Conservation (phyloP, 148 eudicot species). For the Polygonum aviculare region DNA sequence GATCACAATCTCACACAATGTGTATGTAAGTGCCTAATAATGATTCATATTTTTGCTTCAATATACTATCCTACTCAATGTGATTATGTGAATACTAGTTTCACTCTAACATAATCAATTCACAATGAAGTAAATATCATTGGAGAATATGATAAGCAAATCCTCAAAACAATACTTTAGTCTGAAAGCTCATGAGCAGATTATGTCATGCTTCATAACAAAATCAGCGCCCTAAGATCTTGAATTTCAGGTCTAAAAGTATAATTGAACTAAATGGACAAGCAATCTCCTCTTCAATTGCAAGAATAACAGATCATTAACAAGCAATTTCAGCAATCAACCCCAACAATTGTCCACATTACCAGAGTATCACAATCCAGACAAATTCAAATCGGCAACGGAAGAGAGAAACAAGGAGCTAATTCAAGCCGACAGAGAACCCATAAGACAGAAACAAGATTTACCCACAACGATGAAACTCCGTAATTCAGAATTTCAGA, state of each 20-base stretch:
- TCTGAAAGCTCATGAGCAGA: neutral
- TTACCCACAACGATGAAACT: neutral
- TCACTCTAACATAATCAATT: neutral
- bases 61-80: neutral
- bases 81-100: neutral
- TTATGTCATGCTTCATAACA: neutral
- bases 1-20: neutral
- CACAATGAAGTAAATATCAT: neutral
- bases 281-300: neutral
- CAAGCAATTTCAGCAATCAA: neutral
- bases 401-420: neutral
- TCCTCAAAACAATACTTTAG: neutral
- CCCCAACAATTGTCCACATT: neutral
- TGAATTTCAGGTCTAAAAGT: neutral
- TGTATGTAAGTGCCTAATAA: neutral
- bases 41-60: too few relatives aligned
- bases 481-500: neutral
- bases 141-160: neutral
- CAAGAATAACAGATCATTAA: neutral
- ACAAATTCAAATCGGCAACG: neutral
- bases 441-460: neutral
- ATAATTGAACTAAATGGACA: neutral
- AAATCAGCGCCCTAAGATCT: neutral
- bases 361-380: neutral
- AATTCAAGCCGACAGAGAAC: neutral